Evolutionary conservation across 2,329 filamentous ascomycete genomes (phyloP).

Genomic region (Corynespora cassiicola): DNA sequence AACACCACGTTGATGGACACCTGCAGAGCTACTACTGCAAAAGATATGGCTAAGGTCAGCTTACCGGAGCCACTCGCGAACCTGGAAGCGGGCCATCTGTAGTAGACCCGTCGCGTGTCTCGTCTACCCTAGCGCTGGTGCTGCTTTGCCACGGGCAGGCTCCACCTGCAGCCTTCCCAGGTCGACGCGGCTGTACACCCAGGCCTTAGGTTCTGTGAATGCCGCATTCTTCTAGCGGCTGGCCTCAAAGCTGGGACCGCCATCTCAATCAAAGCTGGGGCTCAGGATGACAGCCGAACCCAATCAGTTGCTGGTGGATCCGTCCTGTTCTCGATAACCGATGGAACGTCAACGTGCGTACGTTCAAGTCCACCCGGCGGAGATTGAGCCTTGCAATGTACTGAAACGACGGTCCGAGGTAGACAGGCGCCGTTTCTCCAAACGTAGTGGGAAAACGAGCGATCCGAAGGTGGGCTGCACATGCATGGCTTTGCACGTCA

Average conservation of each 20-base stretch:
- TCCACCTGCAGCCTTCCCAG: not conserved
- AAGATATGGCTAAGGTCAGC: constrained; percentile 6
- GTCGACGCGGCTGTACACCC: constrained; percentile 4
- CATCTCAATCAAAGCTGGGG: not conserved
- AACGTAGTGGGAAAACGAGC: not conserved
- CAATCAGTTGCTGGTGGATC: not conserved
- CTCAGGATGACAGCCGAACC: constrained; percentile 1
- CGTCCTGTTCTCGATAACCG: constrained; percentile 2
- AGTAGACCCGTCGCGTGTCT: constrained; percentile 9
- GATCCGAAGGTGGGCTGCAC: not conserved
- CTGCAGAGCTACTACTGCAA: constrained; percentile 4
- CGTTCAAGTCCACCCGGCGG: constrained; percentile 6
- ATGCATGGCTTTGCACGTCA: too few relatives aligned
- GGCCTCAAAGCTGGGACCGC: not conserved
- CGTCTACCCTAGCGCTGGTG: not conserved
- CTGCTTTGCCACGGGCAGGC: not conserved
- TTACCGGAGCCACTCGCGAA: constrained; percentile 7
- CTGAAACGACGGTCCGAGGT: constrained; percentile 8
- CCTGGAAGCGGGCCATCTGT: not conserved
- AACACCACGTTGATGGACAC: constrained; percentile 4
- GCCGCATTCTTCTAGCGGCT: not conserved
- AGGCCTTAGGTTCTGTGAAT: not conserved
- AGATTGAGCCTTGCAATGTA: constrained; percentile 7
- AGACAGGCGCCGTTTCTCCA: not conserved
- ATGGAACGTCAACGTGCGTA: not conserved